These are phyloP conservation scores for Colletotrichum godetiae DNA, from an alignment of 2,329 filamentous ascomycete species.

Conservation along the genomic window DNA sequence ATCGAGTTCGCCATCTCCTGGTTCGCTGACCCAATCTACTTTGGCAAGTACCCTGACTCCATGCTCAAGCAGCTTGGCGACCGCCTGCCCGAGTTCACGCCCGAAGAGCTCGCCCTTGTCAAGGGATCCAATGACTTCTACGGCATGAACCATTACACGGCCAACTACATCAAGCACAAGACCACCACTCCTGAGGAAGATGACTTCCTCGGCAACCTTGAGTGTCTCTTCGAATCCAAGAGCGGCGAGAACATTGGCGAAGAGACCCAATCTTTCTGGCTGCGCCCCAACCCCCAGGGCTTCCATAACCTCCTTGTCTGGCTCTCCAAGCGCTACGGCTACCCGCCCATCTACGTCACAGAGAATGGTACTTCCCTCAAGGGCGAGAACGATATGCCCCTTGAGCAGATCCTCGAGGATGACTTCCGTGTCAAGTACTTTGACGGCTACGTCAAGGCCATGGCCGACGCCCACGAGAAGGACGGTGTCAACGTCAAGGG, in stretches of 20 bases:
- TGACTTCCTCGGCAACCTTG: slow-evolving; percentile 82
- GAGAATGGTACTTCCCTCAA: slow-evolving; percentile 90
- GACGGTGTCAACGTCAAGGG: slow-evolving; percentile 84
- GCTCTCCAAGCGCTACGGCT: slow-evolving; percentile 80
- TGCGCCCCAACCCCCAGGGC: slow-evolving; percentile 79
- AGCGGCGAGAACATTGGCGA: slow-evolving; percentile 79
- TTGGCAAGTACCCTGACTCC: slow-evolving; percentile 83
- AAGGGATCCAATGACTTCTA: slow-evolving; percentile 93
- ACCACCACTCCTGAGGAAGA: slow-evolving; percentile 68
- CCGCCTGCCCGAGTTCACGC: slow-evolving; percentile 79
- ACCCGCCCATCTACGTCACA: slow-evolving; percentile 86
- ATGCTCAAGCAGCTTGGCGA: slow-evolving; percentile 86
- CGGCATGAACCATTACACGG: slow-evolving; percentile 94
- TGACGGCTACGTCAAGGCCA: slow-evolving; percentile 78
- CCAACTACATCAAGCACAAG: slow-evolving; percentile 85
- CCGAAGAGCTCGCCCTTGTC: slow-evolving; percentile 78
- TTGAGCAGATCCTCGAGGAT: slow-evolving; percentile 80
- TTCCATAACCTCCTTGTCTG: slow-evolving; percentile 83
- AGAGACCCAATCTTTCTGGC: slow-evolving; percentile 86
- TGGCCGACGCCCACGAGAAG: slow-evolving; percentile 76
- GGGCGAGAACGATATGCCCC: slow-evolving; percentile 80
- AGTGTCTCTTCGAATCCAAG: slow-evolving; percentile 78
- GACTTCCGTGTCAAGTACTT: slow-evolving; percentile 87
- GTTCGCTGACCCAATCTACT: slow-evolving; percentile 91
- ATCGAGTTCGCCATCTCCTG: slow-evolving; percentile 89